Evolutionary conservation across 768 basidiomycete genomes (phyloP), one percentile per base, ranked within the genome.

Genomic region (Leccinum ochraceum): DNA sequence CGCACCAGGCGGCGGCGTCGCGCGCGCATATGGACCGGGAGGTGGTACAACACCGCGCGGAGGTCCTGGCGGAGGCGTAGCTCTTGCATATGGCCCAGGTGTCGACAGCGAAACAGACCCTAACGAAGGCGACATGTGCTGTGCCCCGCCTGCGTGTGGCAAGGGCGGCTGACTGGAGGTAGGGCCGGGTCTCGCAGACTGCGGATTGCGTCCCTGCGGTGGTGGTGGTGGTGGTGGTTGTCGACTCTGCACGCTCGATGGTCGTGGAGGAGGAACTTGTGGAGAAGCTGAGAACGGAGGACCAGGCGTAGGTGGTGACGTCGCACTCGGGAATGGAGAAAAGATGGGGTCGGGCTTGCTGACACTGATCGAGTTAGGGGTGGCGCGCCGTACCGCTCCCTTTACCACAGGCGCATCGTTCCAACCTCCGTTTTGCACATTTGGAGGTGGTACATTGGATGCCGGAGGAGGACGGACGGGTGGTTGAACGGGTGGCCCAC

Each of bases 311-410:
- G 24, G 24, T 24, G 24, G 24, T 24, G 24, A 24, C n/a, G 76
- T 68, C 6, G 83, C 79, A 66, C 90, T 89, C 8, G 94, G 92
- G 85, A 98, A 97, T 0, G 95, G 95, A 9, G 92, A 83, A 8
- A 87, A 86, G 67, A 98, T 95, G 3, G 95, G 84, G 7, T 81
- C 78, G 3, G 84, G 87, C 67, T 90, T 92, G 57, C 69, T 74
- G 10, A 77, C 63, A 57, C 72, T 80, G 32, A 79, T 67, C 6
- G 81, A 75, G 22, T 81, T 79, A 1, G 89, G 84, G 1, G 79
- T 36, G 16, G 52, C 78, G 28, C 87, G 86, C 46, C 81, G 73
- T 17, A 81, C 72, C 9, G 77, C 70, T 28, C 52, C 52, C 16
- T 78, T 65, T 13, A 78, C 70, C 4, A 48, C 20, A 0, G 94